A percentile compares a stretch with the other conserved stretches of the same genome.
phyloP scores from a whole-genome alignment of 73 alveolate species.

The Urostyla sp. region DNA sequence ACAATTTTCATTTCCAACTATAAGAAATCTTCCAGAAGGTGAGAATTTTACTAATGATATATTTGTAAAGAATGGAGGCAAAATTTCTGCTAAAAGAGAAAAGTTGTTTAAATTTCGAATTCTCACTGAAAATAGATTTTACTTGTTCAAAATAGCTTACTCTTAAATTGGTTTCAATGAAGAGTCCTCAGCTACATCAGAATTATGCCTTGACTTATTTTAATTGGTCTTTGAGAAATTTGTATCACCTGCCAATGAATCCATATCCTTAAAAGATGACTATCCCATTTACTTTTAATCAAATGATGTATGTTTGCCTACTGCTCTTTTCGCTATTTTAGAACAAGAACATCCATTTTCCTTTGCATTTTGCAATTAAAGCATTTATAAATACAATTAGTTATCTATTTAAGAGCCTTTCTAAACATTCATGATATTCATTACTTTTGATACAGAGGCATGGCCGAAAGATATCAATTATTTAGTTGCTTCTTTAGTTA shows the following conservation, averaged over 20 bases:
- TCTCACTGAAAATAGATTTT: conserved; percentile 32
- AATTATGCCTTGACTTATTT: conserved; percentile 29
- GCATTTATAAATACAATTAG: background rate
- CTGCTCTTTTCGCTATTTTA: background rate
- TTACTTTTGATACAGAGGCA: conserved; percentile 1
- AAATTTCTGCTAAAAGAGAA: conserved; percentile 5
- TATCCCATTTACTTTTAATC: too few relatives aligned
- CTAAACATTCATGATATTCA: conserved; percentile 25
- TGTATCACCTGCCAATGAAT: too few relatives aligned
- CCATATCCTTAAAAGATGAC: too few relatives aligned
- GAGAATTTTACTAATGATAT: conserved; percentile 47
- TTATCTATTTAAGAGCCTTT: conserved; percentile 14
- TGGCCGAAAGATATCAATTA: conserved; percentile 36
- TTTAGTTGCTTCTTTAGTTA: conserved; percentile 45
- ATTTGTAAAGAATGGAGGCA: conserved; percentile 35
- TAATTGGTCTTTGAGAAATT: too few relatives aligned
- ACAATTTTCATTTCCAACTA: conserved; percentile 43
- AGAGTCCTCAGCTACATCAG: conserved; percentile 36
- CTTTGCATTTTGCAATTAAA: background rate
- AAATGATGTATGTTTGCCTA: too few relatives aligned
- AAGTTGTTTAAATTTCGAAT: conserved; percentile 20
- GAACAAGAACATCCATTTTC: background rate
- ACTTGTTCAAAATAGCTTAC: background rate
- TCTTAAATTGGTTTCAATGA: conserved; percentile 18
- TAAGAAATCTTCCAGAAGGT: conserved; percentile 40